Evolutionary conservation across 2,329 filamentous ascomycete species (phyloP).

Genomic region (Didymella segeticola): DNA sequence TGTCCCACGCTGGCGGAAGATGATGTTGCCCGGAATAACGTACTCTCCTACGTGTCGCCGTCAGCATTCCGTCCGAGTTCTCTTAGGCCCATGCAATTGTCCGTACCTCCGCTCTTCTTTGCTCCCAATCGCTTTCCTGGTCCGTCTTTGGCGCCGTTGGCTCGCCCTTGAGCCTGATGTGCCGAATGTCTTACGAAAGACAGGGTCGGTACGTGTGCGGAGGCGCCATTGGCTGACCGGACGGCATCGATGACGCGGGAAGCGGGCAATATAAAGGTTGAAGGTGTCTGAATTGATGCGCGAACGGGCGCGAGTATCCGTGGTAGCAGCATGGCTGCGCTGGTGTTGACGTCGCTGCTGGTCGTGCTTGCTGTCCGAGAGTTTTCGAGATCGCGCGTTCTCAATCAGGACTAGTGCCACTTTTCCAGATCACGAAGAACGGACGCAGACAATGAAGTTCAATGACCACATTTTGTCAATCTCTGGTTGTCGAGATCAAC

Average conservation of each 20-base stretch:
- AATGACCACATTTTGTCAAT: too few relatives aligned
- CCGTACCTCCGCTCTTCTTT: constrained; percentile 83
- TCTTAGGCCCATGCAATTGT: not conserved
- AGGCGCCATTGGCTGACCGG: constrained; percentile 41
- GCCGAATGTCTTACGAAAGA: constrained; percentile 65
- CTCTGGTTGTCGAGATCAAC: too few relatives aligned
- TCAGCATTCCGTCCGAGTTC: constrained; percentile 10
- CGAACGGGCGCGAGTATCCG: constrained; percentile 48
- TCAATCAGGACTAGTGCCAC: constrained; percentile 5
- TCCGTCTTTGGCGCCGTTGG: constrained; percentile 74
- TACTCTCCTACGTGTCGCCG: constrained; percentile 71
- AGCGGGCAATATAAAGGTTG: constrained; percentile 32
- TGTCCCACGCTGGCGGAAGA: constrained; percentile 95
- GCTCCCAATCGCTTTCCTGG: constrained; percentile 89
- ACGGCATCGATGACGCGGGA: constrained; percentile 41
- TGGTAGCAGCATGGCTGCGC: constrained; percentile 49
- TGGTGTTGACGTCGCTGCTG: constrained; percentile 20
- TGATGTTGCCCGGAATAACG: constrained; percentile 95
- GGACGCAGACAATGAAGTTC: too few relatives aligned
- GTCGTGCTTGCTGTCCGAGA: constrained; percentile 26
- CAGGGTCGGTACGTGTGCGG: constrained; percentile 45
- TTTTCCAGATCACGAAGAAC: too few relatives aligned
- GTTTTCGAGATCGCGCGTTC: constrained; percentile 32
- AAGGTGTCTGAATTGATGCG: constrained; percentile 35
- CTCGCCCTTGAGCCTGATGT: constrained; percentile 69